phyloP scores from a whole-genome alignment of 1,284 basidiomycete genomes.

The Malassezia brasiliensis region DNA sequence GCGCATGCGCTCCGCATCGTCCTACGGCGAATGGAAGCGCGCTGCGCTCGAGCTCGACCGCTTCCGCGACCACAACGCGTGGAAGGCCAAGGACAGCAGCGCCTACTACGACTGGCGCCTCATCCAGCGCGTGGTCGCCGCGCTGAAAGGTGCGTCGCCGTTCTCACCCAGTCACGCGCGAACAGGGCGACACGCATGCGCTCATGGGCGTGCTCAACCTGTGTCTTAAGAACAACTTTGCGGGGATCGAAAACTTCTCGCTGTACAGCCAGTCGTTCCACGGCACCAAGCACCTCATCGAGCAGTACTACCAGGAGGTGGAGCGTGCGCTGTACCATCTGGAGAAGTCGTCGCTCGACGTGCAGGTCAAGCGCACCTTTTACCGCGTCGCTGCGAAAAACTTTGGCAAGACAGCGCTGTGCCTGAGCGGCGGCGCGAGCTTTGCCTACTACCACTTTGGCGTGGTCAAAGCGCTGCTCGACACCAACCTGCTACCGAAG shows the following conservation, averaged over 20 bases:
- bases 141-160: slow-evolving; percentile 19
- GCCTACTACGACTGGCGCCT: slow-evolving; percentile 47
- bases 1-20: slow-evolving; percentile 62
- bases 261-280: slow-evolving; percentile 72
- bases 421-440: slow-evolving; percentile 82
- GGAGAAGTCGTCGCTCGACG: slow-evolving; percentile 54
- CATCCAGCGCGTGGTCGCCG: slow-evolving; percentile 38
- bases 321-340: slow-evolving; percentile 30
- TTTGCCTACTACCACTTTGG: slow-evolving; percentile 85
- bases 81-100: slow-evolving; percentile 39
- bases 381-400: slow-evolving; percentile 81
- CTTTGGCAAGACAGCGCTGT: slow-evolving; percentile 78
- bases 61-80: slow-evolving; percentile 32
- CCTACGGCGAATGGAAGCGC: slow-evolving; percentile 70
- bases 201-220: slow-evolving; percentile 80
- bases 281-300: slow-evolving; percentile 40
- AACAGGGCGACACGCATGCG: slow-evolving; percentile 63
- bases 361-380: slow-evolving; percentile 83
- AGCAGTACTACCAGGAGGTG: slow-evolving; percentile 34
- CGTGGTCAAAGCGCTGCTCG: slow-evolving; percentile 81
- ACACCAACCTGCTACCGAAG: slow-evolving; percentile 73
- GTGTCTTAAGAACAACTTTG: slow-evolving; percentile 86
- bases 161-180: slow-evolving; percentile 48
- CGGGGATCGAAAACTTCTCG: slow-evolving; percentile 78
- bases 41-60: slow-evolving; percentile 70